Conservation (phyloP, 2,329 filamentous ascomycete genomes). For the Geosmithia flava region DNA sequence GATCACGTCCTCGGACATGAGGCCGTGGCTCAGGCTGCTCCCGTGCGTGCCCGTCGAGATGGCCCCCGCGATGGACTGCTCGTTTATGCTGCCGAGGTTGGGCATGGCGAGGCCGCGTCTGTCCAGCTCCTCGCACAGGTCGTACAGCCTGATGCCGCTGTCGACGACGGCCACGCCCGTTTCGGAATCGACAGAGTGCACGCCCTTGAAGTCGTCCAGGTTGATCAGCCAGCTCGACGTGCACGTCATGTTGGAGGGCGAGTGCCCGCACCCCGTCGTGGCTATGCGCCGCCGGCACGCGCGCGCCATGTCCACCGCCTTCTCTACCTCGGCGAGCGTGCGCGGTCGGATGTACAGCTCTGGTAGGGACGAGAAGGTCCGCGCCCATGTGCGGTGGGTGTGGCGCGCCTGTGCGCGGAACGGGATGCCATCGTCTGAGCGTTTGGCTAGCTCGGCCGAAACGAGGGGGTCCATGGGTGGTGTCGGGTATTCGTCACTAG, state of each 20-base stretch:
- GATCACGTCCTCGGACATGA: constrained; percentile 68
- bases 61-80: constrained; percentile 84
- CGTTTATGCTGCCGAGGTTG: constrained; percentile 88
- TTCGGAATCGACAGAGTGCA: constrained; percentile 57
- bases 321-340: constrained; percentile 69
- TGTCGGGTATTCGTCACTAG: too few relatives aligned
- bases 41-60: constrained; percentile 92
- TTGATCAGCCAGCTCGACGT: constrained; percentile 93
- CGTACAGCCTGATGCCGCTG: constrained; percentile 74
- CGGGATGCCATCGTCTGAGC: constrained; percentile 34
- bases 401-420: constrained; percentile 67
- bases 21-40: constrained; percentile 69
- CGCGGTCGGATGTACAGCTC: constrained; percentile 85
- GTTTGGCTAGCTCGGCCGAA: constrained; percentile 17
- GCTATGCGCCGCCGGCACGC: constrained; percentile 71
- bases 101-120: constrained; percentile 71
- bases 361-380: constrained; percentile 78
- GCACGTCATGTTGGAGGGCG: constrained; percentile 82
- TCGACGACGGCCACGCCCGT: constrained; percentile 63
- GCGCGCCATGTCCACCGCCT: constrained; percentile 68
- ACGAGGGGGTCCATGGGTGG: constrained; percentile 25
- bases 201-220: constrained; percentile 66
- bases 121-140: constrained; percentile 63
- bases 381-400: constrained; percentile 85
- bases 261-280: constrained; percentile 83